Base-by-base conservation (phyloP, 805 yeast species). In the Ogataea haglerorum region DNA sequence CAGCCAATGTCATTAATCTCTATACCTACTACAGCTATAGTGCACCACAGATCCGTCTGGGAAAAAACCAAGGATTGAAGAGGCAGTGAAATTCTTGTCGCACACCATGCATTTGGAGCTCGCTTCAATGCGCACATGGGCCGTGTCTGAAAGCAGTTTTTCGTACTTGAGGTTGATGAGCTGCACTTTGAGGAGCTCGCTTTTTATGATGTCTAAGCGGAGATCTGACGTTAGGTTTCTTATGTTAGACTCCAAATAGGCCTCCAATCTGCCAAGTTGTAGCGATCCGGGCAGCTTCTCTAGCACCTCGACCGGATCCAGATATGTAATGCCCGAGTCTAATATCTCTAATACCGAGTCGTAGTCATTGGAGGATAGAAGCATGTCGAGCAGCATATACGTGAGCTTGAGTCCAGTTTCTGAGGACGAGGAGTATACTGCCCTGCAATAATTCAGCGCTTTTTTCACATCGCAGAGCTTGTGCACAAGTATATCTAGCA, bases 381-480 rank as follows among this genome's bases (percentile, higher is more conserved):
- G 67, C 30, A 64, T 45, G 17, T 72, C 75, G 19, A 82, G 57
- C 16, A 81, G 62, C 29, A 67, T 69, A 37, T 75, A 75, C n/a
- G 83, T 63, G 8, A 75, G 57, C 5, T 56, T 43, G 19, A 59
- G 48, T 2, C 86, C 85, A 14, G 57, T 46, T 0, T 52, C 54
- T 9, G 58, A 28, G 34, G 72, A 67, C 2, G 51, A 42, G 3
- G 42, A 42, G 45, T 71, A 75, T 0, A 85, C 63, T 4, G 65
- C 64, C 1, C 72, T 60, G 46, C 93, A 81, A 52, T 85, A 85
- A 3, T 63, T 56, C 45, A 82, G 71, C 0, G 95, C 85, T n/a
- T 67, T 64, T 15, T 61, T 61, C 34, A 76, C 70, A 53, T 83
- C 83, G 3, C 73, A 61, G 32, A 85, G 59, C 15, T 78, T 78